Evolutionary conservation across 441 rosid species (phyloP), one percentile per base, ranked within the genome.

Genomic region (Geranium incanum): DNA sequence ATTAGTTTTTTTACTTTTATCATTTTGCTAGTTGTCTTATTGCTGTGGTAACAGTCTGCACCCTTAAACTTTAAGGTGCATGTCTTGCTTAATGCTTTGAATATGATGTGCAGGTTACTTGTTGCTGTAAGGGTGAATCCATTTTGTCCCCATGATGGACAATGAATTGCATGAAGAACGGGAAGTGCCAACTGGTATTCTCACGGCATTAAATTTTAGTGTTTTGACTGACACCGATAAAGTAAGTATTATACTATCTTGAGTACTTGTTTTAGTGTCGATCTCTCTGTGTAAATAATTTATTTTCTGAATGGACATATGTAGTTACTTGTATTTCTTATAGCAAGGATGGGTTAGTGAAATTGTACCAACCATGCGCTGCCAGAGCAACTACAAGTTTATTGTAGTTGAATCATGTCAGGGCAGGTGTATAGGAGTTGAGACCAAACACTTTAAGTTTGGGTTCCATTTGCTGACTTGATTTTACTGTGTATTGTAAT

Each of bases 191-290:
- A 21, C 80, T 38, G 97, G 81, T 57, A 45, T 66, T 11, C 43
- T 94, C 68, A 86, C 73, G 15, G 79, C 87, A 11, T 75, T 94
- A 43, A 62, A 55, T 21, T 88, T 94, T 73, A 78, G 87, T 75
- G 78, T 94, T 79, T 79, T 89, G 8, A 85, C 77, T 0, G 82
- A 87, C 28, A 39, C 67, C 33, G 97, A 94, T 68, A 82, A 79
- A 57, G 99, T 87, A 77, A 83, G 87, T 75, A 45, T 16, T 45
- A 43, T 18, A 37, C 41, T 50, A 43, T 43, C 12, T 62, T n/a
- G 6, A 66, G 38, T 68, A 66, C 67, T 69, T 28, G 39, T 68
- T 67, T 38, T 69, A 11, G 37, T 23, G 21, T 5, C 38, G 37
- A 11, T 21, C 66, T 62, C 18, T 3, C 64, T 59, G 0, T 18